Conservation (phyloP, 2,329 filamentous ascomycete genomes). For the Scorias spongiosa region DNA sequence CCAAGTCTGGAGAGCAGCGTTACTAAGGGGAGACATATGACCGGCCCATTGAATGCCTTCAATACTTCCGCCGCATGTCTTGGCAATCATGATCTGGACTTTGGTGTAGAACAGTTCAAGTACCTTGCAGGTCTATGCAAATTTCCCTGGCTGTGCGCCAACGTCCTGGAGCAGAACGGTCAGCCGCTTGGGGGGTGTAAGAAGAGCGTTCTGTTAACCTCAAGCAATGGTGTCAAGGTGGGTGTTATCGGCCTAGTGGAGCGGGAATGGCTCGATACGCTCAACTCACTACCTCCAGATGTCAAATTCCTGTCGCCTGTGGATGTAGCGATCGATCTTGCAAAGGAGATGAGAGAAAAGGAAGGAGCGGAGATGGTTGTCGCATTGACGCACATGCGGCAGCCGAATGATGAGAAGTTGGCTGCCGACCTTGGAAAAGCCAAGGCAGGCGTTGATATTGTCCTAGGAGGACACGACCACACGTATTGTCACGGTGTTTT, state of each 20-base stretch:
- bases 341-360: conserved; percentile 49
- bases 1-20: conserved; percentile 77
- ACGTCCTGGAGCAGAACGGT: conserved; percentile 67
- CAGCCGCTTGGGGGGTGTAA: conserved; percentile 62
- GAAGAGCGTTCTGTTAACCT: conserved; percentile 60
- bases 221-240: conserved; percentile 72
- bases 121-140: conserved; percentile 58
- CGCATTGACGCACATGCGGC: conserved; percentile 69
- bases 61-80: conserved; percentile 69
- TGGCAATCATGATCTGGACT: conserved; percentile 89
- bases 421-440: conserved; percentile 43
- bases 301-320: conserved; percentile 69
- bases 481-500: conserved; percentile 67
- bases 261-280: conserved; percentile 75
- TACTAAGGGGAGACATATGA: conserved; percentile 80
- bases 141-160: conserved; percentile 83
- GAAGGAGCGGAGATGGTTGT: conserved; percentile 73
- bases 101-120: conserved; percentile 68
- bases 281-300: conserved; percentile 70
- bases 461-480: conserved; percentile 81
- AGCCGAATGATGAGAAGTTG: conserved; percentile 80
- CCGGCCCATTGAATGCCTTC: conserved; percentile 64
- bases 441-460: conserved; percentile 49
- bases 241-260: conserved; percentile 77
- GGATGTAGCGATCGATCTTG: conserved; percentile 58